These are phyloP conservation scores for Naganishia antarctica DNA, from an alignment of 768 basidiomycete genomes.

Conservation along the genomic window DNA sequence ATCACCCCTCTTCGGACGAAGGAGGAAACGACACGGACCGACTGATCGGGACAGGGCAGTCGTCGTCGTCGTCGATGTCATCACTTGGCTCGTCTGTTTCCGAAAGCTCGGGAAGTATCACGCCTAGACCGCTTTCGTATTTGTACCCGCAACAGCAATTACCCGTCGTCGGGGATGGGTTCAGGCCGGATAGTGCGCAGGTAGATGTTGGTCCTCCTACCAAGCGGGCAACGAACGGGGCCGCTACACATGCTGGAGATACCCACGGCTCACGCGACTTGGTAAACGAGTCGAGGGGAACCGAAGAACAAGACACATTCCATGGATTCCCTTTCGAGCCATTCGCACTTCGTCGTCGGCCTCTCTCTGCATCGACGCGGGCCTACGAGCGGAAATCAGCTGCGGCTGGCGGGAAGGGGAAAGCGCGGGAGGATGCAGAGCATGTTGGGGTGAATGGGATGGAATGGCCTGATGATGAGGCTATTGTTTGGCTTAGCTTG, in stretches of 20 bases:
- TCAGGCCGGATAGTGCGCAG: neutral
- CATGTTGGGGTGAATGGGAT: constrained; percentile 19
- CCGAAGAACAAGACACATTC: constrained; percentile 8
- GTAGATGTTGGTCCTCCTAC: too few species aligned
- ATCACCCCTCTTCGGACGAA: constrained; percentile 12
- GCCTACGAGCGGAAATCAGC: neutral
- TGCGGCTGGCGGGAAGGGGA: neutral
- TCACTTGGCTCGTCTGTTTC: constrained; percentile 29
- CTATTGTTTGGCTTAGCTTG: constrained; percentile 43
- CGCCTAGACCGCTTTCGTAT: constrained; percentile 33
- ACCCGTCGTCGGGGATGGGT: neutral
- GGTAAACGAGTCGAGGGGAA: constrained; percentile 8
- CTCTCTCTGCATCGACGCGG: neutral
- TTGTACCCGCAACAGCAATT: neutral
- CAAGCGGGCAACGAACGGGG: neutral
- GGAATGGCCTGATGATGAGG: constrained; percentile 31
- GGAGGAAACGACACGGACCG: constrained; percentile 19
- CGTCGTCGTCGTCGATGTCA: constrained; percentile 20
- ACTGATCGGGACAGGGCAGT: constrained; percentile 20
- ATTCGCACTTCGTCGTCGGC: constrained; percentile 3
- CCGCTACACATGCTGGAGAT: neutral
- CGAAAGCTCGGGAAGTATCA: constrained; percentile 33
- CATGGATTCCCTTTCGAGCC: constrained; percentile 8
- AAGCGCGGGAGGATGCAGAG: constrained; percentile 14
- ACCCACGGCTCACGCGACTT: neutral